Conservation (phyloP, 345 rosid species). For the Camelina laxa region DNA sequence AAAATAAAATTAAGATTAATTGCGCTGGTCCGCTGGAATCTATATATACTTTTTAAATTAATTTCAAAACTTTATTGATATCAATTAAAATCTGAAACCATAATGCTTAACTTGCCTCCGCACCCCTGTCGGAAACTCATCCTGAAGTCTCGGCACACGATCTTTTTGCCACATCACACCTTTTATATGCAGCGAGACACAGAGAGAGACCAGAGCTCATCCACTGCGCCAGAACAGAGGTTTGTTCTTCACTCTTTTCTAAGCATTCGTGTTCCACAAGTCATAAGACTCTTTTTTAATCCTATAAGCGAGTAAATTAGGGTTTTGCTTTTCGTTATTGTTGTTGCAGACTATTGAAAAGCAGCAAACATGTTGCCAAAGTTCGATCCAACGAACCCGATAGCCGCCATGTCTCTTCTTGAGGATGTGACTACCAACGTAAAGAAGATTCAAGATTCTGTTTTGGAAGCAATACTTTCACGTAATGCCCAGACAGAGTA, state of each 20-base stretch:
- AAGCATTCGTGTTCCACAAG: slow-evolving; percentile 22
- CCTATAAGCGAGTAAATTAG: neutral
- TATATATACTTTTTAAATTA: neutral
- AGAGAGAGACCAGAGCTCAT: neutral
- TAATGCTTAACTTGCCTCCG: slow-evolving; percentile 11
- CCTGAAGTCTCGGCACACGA: slow-evolving; percentile 3
- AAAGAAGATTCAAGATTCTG: slow-evolving; percentile 56
- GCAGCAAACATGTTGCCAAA: slow-evolving; percentile 54
- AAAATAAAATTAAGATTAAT: no score
- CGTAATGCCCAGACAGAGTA: slow-evolving; percentile 66
- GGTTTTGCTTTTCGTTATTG: neutral
- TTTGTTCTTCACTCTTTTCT: neutral
- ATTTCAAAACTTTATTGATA: no score
- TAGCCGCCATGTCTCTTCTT: slow-evolving; percentile 63
- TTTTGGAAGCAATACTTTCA: slow-evolving; percentile 57
- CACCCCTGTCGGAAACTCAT: neutral
- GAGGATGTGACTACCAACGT: slow-evolving; percentile 74
- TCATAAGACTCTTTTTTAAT: neutral
- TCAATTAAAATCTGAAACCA: no score
- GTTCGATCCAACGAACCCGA: slow-evolving; percentile 60
- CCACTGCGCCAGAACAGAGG: slow-evolving; percentile 3
- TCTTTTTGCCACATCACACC: neutral
- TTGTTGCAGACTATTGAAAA: slow-evolving; percentile 12
- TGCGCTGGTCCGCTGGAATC: neutral
- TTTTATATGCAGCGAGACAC: neutral